Conservation (phyloP, 768 basidiomycete genomes). For the Russula sp. region DNA sequence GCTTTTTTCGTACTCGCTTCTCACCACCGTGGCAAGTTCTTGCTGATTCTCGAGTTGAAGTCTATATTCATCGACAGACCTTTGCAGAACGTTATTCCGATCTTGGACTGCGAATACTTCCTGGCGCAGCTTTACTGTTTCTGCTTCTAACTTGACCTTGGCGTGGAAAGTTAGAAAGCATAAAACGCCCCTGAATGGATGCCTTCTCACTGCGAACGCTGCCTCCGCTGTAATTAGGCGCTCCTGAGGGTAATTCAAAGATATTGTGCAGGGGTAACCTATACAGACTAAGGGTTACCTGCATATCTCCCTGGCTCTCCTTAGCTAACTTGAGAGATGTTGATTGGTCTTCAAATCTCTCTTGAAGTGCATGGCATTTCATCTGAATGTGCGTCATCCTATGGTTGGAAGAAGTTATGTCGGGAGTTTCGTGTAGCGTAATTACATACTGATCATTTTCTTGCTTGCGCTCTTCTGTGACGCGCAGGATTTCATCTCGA, state of each 20-base stretch:
- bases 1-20: constrained; percentile 12
- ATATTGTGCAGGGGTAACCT: neutral
- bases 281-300: constrained; percentile 28
- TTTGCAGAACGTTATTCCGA: constrained; percentile 31
- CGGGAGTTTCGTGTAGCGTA: neutral
- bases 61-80: constrained; percentile 19
- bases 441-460: constrained; percentile 11
- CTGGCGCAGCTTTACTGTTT: constrained; percentile 30
- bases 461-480: constrained; percentile 5
- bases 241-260: constrained; percentile 28
- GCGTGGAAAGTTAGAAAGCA: neutral
- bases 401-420: neutral
- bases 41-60: constrained; percentile 15
- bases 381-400: constrained; percentile 19
- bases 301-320: constrained; percentile 47
- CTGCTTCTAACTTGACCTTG: constrained; percentile 29
- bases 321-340: constrained; percentile 46
- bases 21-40: constrained; percentile 7
- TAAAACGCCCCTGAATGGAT: constrained; percentile 13
- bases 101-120: constrained; percentile 38
- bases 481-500: constrained; percentile 3
- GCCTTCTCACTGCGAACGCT: constrained; percentile 30
- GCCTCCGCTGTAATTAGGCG: constrained; percentile 33
- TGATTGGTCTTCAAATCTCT: constrained; percentile 52
- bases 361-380: constrained; percentile 40